Percentiles rank a stretch among this genome's conserved stretches.
phyloP scores from a whole-genome alignment of 2,329 filamentous ascomycete genomes.

The Aspergillus sp. region DNA sequence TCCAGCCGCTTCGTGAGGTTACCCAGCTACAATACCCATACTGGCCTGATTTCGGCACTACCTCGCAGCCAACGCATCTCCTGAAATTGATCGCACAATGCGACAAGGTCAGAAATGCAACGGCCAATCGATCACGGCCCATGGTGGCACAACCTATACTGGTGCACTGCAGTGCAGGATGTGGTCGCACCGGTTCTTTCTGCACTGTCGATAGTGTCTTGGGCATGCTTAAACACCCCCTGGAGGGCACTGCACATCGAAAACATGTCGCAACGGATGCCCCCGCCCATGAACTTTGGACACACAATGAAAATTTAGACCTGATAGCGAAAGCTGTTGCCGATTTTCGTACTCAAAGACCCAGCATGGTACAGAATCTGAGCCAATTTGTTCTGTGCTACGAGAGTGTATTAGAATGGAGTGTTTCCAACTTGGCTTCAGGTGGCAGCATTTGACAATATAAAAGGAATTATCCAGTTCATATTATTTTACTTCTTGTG shows the following conservation, averaged over 20 bases:
- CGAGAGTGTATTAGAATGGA: conserved; percentile 89
- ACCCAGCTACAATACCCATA: conserved; percentile 91
- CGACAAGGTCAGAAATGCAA: conserved; percentile 61
- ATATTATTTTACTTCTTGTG: neutral
- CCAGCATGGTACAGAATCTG: conserved; percentile 96
- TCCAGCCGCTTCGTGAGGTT: conserved; percentile 83
- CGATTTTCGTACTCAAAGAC: conserved; percentile 80
- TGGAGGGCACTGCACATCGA: conserved; percentile 27
- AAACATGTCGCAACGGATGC: conserved; percentile 19
- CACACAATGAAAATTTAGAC: conserved; percentile 70
- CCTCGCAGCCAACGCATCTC: conserved; percentile 82
- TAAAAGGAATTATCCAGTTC: too few relatives aligned
- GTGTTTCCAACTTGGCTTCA: conserved; percentile 44
- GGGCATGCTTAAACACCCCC: conserved; percentile 83
- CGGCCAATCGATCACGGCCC: conserved; percentile 16
- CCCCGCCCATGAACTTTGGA: conserved; percentile 55
- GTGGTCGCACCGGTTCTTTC: conserved; percentile 92
- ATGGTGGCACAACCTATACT: conserved; percentile 67
- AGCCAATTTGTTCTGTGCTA: conserved; percentile 95
- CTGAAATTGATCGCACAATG: conserved; percentile 87
- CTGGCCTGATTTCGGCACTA: conserved; percentile 97
- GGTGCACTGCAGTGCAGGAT: conserved; percentile 94
- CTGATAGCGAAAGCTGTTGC: conserved; percentile 84
- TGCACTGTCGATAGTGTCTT: conserved; percentile 95
- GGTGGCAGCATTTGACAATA: conserved; percentile 5